A percentile compares a stretch with the other conserved stretches of the same genome.
These are phyloP conservation scores for Furcasterigmium furcatum DNA, from an alignment of 2,329 filamentous ascomycete species.

Conservation along the genomic window DNA sequence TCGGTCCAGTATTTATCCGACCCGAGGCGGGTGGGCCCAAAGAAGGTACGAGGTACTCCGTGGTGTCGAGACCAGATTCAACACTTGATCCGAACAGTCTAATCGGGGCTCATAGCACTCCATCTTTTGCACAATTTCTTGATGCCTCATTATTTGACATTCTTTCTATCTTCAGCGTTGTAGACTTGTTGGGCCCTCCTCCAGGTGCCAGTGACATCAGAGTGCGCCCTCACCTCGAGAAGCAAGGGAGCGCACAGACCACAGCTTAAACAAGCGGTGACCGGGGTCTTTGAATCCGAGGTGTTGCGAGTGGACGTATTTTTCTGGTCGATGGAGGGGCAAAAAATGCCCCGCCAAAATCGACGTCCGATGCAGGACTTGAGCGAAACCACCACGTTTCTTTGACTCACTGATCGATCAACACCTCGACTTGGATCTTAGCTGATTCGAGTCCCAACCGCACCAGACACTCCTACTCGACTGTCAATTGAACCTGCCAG, in stretches of 20 bases:
- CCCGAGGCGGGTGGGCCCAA: too few species aligned
- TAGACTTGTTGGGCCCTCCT: too few species aligned
- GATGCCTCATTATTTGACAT: too few species aligned
- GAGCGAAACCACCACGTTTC: neutral
- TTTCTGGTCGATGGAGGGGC: constrained; percentile 15
- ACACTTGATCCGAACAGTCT: too few species aligned
- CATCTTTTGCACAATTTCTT: too few species aligned
- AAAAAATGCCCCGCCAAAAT: constrained; percentile 16
- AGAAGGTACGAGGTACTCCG: too few species aligned
- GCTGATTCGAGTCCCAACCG: neutral
- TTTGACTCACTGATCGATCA: constrained; percentile 1
- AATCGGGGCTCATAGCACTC: too few species aligned
- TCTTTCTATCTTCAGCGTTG: too few species aligned
- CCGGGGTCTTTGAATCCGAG: constrained; percentile 9
- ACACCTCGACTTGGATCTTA: neutral
- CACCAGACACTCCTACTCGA: neutral
- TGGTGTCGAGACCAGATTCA: too few species aligned
- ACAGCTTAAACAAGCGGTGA: constrained; percentile 23
- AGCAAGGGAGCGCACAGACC: constrained; percentile 22
- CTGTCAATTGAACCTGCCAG: neutral
- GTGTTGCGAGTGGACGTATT: constrained; percentile 10
- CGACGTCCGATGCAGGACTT: constrained; percentile 20
- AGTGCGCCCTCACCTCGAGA: too few species aligned
- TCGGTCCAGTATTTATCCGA: too few species aligned
- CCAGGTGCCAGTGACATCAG: too few species aligned